Evolutionary conservation across 352 stramenopile species (phyloP), one percentile per base, ranked within the genome.

Genomic region (Phytopythium aichiense): DNA sequence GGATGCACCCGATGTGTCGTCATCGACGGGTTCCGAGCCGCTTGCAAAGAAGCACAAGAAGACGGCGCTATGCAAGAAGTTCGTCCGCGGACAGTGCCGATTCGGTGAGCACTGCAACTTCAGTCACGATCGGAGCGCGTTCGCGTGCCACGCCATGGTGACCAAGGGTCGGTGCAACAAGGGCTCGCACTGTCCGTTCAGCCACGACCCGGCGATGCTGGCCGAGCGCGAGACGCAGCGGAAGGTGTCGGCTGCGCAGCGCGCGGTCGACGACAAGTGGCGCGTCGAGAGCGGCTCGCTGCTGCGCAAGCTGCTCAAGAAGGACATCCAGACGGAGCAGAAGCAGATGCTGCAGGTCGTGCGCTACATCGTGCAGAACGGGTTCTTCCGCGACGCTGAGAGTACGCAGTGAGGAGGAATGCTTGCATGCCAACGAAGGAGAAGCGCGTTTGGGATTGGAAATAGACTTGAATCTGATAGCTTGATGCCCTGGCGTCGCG

Each of bases 281-380:
- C 82, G 78, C 63, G 74, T 66, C 2, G 81, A 91, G 53, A 71
- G 88, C 22, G 76, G 73, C 22, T 92, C 85, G 31, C 70, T 94
- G 25, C 58, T 94, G 58, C 80, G 84, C 43, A 89, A 91, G 61
- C 58, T 94, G 54, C 73, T 94, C 37, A 68, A 85, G 25, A 88
- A 81, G 33, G 83, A 94, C 63, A 77, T 94, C 25, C 61, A 71
- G 57, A 56, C 72, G 16, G 85, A 94, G 72, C 82, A 92, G 66
- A 64, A 67, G 42, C 81, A 88, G 56, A 87, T 92, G 69, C 73
- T 94, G 55, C 79, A 94, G 67, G 80, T 91, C 67, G 79, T 92
- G 58, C 78, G 74, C 43, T 84, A 69, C 65, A 58, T 92, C 37
- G 78, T 92, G 5, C 58, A 65, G 43, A 77, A 81, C 56, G 61